Evolutionary conservation across 371 early-diverging fungal species (phyloP), one percentile per base, ranked within the genome.

Genomic region (Smittium culicis): DNA sequence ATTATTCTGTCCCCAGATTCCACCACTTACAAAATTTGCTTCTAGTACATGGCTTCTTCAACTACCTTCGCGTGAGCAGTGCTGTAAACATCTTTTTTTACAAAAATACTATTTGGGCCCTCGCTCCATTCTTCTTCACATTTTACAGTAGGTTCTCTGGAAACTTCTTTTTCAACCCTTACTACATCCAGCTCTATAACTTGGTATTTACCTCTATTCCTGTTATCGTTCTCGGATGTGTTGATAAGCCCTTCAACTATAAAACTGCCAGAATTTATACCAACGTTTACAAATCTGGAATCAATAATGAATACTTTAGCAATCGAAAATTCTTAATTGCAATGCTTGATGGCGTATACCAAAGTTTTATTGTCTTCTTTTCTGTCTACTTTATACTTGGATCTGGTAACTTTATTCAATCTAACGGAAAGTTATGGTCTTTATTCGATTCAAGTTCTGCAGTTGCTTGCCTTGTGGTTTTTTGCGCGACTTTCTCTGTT

Each of bases 1-100:
- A 96, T 71, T 94, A 92, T 73, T 84, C 92, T 55, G 88, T 96
- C 68, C 79, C 86, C 27, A 89, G 94, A 77, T 95, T 99, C 83
- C 78, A 91, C 34, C 89, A 92, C 79, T 80, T 98, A 70, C 71
- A 76, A 34, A 86, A 86, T 67, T 77, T 94, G 70, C 81, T 92
- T 27, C 82, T 85, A 27, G 91, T 89, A 2, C 90, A 92, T 77
- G 89, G 99, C 59, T 81, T 89, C 72, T 90, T 92, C 92, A 86
- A 87, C 61, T 96, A 96, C 74, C 75, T 86, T 70, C 83, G 96
- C 54, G 88, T 91, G 34, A 76, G 91, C n/a, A 88, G 91, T 72
- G 84, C 93, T 84, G 88, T 90, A 34, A 80, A 94, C 65, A 88
- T 84, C 70, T 94, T 89, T 71, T 96, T 93, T 73, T 94, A 91